phyloP scores from a whole-genome alignment of 371 early-diverging fungal genomes.

The Mortierella sp. region DNA sequence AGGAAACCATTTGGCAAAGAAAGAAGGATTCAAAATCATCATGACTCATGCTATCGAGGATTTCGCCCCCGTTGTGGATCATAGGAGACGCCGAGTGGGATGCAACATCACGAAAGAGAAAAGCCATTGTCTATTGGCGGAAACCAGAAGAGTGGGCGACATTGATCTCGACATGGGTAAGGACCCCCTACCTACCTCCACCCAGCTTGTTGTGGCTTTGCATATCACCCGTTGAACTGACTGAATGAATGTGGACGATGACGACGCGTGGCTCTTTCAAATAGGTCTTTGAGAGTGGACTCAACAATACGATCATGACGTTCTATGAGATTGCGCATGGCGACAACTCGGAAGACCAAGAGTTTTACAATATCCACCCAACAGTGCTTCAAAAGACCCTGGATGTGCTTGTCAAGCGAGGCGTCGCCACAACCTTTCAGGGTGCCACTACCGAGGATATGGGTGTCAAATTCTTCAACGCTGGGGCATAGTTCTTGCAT shows the following conservation, averaged over 20 bases:
- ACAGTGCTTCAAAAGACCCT: slow-evolving; percentile 77
- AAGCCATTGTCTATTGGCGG: slow-evolving; percentile 84
- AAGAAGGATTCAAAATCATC: background rate
- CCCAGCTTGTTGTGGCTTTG: too few species aligned
- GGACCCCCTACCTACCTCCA: too few species aligned
- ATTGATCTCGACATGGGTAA: slow-evolving; percentile 83
- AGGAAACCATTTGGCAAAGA: too few species aligned
- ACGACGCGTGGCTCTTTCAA: too few species aligned
- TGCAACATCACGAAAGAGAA: slow-evolving; percentile 58
- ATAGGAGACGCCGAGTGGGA: slow-evolving; percentile 84
- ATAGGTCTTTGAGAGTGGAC: slow-evolving; percentile 76
- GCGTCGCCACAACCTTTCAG: slow-evolving; percentile 84
- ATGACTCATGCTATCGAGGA: background rate
- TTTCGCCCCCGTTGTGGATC: too few species aligned
- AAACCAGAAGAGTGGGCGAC: slow-evolving; percentile 92
- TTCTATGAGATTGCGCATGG: slow-evolving; percentile 87
- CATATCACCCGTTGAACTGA: too few species aligned
- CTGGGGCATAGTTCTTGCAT: slow-evolving; percentile 22
- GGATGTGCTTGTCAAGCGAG: slow-evolving; percentile 80
- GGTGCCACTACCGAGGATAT: slow-evolving; percentile 79
- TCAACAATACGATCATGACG: slow-evolving; percentile 84
- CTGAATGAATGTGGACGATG: too few species aligned
- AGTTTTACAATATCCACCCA: slow-evolving; percentile 81
- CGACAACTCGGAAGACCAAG: slow-evolving; percentile 79
- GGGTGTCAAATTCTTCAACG: slow-evolving; percentile 87